A percentile compares a stretch with the other conserved stretches of the same genome.
Evolutionary conservation across 2,329 filamentous ascomycete species (phyloP).

Genomic region (Rosellinia necatrix): DNA sequence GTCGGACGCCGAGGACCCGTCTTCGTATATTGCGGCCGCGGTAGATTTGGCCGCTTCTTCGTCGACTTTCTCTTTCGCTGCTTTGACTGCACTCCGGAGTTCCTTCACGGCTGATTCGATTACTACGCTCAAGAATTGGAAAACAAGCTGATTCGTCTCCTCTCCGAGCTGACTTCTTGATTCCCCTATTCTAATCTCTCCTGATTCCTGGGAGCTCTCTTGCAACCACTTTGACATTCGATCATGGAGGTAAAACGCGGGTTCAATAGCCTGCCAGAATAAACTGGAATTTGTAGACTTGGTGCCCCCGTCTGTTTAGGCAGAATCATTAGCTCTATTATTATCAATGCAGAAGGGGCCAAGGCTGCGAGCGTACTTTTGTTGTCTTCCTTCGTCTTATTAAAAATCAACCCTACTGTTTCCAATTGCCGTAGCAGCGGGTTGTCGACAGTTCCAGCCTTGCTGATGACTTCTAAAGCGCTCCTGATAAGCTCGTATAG

Average conservation of each 20-base stretch:
- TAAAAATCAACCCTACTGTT: slow-evolving; percentile 36
- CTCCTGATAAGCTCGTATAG: slow-evolving; percentile 38
- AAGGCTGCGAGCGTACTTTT: neutral
- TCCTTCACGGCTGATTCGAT: slow-evolving; percentile 40
- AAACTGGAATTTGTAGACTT: slow-evolving; percentile 37
- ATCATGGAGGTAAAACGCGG: slow-evolving; percentile 39
- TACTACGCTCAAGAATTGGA: slow-evolving; percentile 37
- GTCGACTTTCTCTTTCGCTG: slow-evolving; percentile 39
- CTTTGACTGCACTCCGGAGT: slow-evolving; percentile 38
- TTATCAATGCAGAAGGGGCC: neutral
- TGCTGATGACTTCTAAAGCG: slow-evolving; percentile 32
- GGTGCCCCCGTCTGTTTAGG: slow-evolving; percentile 7
- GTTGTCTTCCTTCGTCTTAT: slow-evolving; percentile 28
- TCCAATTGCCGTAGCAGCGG: slow-evolving; percentile 36
- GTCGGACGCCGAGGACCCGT: slow-evolving; percentile 49
- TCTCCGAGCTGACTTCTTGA: slow-evolving; percentile 37
- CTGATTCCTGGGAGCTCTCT: slow-evolving; percentile 35
- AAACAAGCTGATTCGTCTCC: slow-evolving; percentile 39
- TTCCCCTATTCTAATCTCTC: slow-evolving; percentile 29
- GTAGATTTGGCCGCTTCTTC: slow-evolving; percentile 38
- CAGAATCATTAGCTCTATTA: neutral
- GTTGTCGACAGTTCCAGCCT: slow-evolving; percentile 30
- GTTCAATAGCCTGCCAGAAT: slow-evolving; percentile 40
- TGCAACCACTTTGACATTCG: slow-evolving; percentile 39
- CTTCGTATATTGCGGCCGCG: slow-evolving; percentile 36